Evolutionary conservation across 257 asterid species (phyloP).

Genomic region (Solanum arcanum): DNA sequence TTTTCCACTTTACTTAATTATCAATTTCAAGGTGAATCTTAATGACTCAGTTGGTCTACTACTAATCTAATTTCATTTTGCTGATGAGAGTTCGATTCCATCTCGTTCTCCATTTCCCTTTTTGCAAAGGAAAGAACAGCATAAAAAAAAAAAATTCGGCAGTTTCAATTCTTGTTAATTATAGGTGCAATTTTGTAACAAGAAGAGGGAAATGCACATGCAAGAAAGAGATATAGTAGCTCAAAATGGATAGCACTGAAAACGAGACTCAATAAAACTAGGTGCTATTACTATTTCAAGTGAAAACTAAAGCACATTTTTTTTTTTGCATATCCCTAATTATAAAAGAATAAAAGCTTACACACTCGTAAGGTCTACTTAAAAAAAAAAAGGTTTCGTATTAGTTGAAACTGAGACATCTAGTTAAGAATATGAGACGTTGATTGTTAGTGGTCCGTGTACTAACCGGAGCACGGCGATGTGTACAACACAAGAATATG

Average conservation of each 20-base stretch:
- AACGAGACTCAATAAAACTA: background rate
- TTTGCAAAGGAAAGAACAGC: too few relatives aligned
- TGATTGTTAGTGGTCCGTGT: background rate
- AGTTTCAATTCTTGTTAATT: background rate
- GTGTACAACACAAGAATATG: slow-evolving; percentile 6
- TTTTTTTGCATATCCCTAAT: background rate
- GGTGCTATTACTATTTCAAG: background rate
- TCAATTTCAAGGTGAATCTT: background rate
- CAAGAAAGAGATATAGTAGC: background rate
- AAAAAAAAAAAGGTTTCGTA: background rate
- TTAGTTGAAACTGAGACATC: background rate
- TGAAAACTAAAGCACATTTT: background rate
- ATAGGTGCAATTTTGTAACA: background rate
- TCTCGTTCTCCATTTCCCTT: background rate
- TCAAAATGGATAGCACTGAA: background rate
- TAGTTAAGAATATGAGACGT: background rate
- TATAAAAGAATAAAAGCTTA: background rate
- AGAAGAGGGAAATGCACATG: background rate
- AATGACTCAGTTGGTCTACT: too few relatives aligned
- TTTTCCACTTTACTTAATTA: background rate
- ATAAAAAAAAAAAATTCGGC: background rate
- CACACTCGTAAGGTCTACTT: background rate
- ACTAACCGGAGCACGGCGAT: slow-evolving; percentile 5
- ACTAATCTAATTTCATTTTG: too few relatives aligned
- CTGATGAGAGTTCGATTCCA: background rate